A percentile compares a stretch with the other conserved stretches of the same genome.
Evolutionary conservation across 306 rosid genomes (phyloP).

Genomic region (Vigna unguiculata): DNA sequence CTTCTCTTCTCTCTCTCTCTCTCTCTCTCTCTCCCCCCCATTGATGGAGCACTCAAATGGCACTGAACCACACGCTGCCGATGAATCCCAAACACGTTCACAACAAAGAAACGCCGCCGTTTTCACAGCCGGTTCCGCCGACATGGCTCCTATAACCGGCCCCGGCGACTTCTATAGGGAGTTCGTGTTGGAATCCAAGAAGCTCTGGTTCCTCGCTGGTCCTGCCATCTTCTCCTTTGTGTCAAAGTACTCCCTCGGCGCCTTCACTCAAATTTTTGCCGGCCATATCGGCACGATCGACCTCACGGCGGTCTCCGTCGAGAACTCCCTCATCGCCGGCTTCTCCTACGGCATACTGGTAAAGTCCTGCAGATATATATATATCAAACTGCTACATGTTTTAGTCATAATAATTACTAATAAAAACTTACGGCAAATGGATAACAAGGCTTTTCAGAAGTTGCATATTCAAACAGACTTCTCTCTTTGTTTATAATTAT

Average conservation of each 20-base stretch:
- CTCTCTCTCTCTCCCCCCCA: neutral
- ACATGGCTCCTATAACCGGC: slow-evolving; percentile 59
- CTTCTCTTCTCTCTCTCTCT: neutral
- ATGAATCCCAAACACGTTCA: neutral
- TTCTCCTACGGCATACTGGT: slow-evolving; percentile 80
- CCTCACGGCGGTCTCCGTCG: slow-evolving; percentile 85
- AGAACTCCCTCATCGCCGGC: slow-evolving; percentile 90
- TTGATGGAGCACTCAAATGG: neutral
- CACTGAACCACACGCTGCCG: neutral
- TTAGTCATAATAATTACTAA: too few relatives aligned
- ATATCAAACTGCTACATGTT: too few relatives aligned
- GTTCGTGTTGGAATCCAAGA: slow-evolving; percentile 60
- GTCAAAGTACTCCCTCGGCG: slow-evolving; percentile 85
- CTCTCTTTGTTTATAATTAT: too few relatives aligned
- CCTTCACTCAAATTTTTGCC: slow-evolving; percentile 82
- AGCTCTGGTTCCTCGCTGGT: slow-evolving; percentile 86
- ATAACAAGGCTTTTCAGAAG: too few relatives aligned
- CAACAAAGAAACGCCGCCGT: slow-evolving; percentile 22
- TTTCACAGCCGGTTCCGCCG: slow-evolving; percentile 56
- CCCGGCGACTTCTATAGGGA: slow-evolving; percentile 49
- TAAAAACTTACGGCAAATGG: too few relatives aligned
- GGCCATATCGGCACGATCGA: slow-evolving; percentile 74
- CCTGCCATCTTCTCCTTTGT: slow-evolving; percentile 85
- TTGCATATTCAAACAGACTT: too few relatives aligned
- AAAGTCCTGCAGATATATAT: neutral